Percentiles rank a stretch among this genome's conserved stretches.
These are phyloP conservation scores for Blastobotrys americana DNA, from an alignment of 805 yeast genomes.

Conservation along the genomic window DNA sequence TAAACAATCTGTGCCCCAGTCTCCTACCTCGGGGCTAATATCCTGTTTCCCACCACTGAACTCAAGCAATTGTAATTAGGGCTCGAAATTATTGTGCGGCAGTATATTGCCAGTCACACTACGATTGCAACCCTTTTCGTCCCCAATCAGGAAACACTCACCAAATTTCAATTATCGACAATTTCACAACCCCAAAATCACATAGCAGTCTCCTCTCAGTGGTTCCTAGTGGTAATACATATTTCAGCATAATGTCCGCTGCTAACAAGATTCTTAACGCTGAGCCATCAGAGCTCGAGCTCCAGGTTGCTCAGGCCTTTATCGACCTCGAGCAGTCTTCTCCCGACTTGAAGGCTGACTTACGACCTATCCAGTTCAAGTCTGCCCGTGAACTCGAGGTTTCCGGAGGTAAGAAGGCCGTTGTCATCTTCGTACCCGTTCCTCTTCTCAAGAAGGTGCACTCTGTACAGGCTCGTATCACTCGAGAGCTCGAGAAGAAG, in stretches of 20 bases:
- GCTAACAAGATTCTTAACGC: constrained; percentile 90
- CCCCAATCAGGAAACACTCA: too few species aligned
- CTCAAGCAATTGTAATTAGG: too few species aligned
- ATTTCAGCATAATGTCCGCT: constrained; percentile 99
- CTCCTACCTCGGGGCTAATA: too few species aligned
- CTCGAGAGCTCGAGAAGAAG: constrained; percentile 99
- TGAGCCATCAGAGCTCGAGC: constrained; percentile 97
- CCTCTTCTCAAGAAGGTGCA: constrained; percentile 97
- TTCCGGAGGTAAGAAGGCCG: constrained; percentile 97
- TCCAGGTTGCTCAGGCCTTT: constrained; percentile 98
- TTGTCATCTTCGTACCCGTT: constrained; percentile 96
- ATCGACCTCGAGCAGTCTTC: constrained; percentile 89
- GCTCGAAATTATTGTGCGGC: too few species aligned
- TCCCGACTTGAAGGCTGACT: constrained; percentile 94
- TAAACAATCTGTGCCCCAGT: too few species aligned
- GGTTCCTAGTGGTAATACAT: too few species aligned
- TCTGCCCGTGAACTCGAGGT: constrained; percentile 97
- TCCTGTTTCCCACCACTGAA: too few species aligned
- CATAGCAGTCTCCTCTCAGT: too few species aligned
- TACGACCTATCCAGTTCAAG: constrained; percentile 98
- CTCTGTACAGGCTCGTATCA: constrained; percentile 85
- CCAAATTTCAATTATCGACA: too few species aligned
- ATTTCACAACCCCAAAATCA: too few species aligned
- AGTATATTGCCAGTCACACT: too few species aligned
- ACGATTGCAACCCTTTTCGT: too few species aligned